Conservation (phyloP, 78 protist genomes). For the Dictyostelium capitatum region DNA sequence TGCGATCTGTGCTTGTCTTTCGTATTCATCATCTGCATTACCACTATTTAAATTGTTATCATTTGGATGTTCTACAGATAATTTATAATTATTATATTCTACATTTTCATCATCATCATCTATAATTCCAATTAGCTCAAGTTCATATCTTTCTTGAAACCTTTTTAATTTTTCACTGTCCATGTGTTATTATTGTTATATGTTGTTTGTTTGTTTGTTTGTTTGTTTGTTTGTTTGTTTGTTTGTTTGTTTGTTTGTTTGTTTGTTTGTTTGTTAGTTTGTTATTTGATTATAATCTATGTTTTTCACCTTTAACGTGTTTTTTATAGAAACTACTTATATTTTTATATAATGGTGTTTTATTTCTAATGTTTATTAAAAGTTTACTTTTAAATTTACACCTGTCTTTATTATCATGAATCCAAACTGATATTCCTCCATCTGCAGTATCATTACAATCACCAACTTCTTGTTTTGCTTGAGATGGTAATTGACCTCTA, state of each 20-base stretch:
- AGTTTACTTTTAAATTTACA: background rate
- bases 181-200: background rate
- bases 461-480: slow-evolving; percentile 23
- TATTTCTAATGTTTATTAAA: slow-evolving; percentile 2
- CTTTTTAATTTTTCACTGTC: slow-evolving; percentile 14
- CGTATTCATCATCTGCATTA: slow-evolving; percentile 27
- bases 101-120: slow-evolving; percentile 17
- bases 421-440: background rate
- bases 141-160: slow-evolving; percentile 37
- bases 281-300: too few species aligned
- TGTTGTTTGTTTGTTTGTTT: too few species aligned
- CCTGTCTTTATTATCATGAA: background rate
- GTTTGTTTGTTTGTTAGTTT: too few species aligned
- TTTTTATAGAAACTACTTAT: background rate
- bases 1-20: slow-evolving; percentile 27
- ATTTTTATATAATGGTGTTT: background rate
- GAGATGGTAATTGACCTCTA: background rate
- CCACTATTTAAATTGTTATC: background rate
- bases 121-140: slow-evolving; percentile 10
- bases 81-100: background rate
- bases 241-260: too few species aligned
- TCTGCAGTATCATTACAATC: background rate
- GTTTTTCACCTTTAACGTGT: background rate
- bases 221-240: too few species aligned
- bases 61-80: background rate